Base-by-base conservation (phyloP, 495 filamentous ascomycete species). In the Aspergillus haitiensis region DNA sequence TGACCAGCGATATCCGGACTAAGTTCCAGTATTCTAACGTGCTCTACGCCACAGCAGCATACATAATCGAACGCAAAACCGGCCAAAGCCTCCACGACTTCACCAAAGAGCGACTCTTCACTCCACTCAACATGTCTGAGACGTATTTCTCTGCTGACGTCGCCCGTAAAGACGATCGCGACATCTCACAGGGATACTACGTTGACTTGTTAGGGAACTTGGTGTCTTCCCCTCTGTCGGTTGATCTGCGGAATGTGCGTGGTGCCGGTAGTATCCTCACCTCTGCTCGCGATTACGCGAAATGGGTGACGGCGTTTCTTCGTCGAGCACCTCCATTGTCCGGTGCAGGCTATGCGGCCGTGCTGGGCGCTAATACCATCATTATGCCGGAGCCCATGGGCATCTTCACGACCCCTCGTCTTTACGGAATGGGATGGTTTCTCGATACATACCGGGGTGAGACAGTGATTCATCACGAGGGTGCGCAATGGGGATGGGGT, bases 1-100 rank as follows among this genome's bases (percentile, higher is more conserved):
- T 78, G 35, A 77, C 66, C 0, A 62, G 68, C 12, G 71, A 75
- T 52, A 72, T 75, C 13, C 71, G 82, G 3, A 72, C 66, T 4
- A 62, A 15, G 18, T 83, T 66, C 49, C 76, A 78, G 42, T 86
- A 85, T 56, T 80, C 74, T 66, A 85, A 85, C 54, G 59, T 77
- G 52, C 80, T 83, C 75, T 86, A 68, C 57, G 72, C 76, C 55
- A 68, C 72, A 6, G 70, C 75, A 1, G 60, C 74, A 45, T 72
- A 82, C 63, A 63, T 69, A 16, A 57, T 84, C 10, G 62, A 69
- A 6, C 37, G 47, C 33, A 42, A 52, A 10, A 62, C 62, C 47
- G 75, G 75, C 0, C 27, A 58, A 35, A 67, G 69, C 68, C 65
- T 86, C 11, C 75, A 75, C 2, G 67, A 75, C 7, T 65, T 76